A percentile compares a stretch with the other conserved stretches of the same genome.
Conservation (phyloP, 1,284 basidiomycete species). For the Erythrobasidium hasegawianum region DNA sequence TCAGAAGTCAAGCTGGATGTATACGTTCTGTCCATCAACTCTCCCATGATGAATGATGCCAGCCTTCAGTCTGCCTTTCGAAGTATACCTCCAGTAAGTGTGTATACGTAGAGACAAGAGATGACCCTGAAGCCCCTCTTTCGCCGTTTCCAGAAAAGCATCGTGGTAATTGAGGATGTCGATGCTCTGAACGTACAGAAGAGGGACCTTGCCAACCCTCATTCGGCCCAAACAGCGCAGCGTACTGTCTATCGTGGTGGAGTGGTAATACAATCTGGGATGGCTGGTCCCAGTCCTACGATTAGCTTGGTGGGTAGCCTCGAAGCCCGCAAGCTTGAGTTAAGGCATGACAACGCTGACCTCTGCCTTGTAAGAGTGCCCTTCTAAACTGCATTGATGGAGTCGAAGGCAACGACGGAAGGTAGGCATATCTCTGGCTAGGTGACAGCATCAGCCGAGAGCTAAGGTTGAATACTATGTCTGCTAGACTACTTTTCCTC, state of each 20-base stretch:
- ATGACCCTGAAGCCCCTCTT: background rate
- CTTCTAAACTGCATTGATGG: slow-evolving; percentile 71
- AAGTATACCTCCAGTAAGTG: slow-evolving; percentile 58
- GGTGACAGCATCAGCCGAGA: slow-evolving; percentile 43
- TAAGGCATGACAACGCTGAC: too few species aligned
- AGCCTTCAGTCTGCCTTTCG: slow-evolving; percentile 60
- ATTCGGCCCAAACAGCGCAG: background rate
- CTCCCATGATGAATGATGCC: slow-evolving; percentile 65
- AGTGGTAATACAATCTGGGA: too few species aligned
- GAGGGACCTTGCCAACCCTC: slow-evolving; percentile 11
- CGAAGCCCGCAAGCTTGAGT: too few species aligned
- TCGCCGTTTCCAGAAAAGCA: slow-evolving; percentile 9
- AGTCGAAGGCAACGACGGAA: slow-evolving; percentile 68
- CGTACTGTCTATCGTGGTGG: background rate
- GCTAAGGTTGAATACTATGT: background rate
- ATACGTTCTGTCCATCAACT: slow-evolving; percentile 69
- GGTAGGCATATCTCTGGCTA: slow-evolving; percentile 54
- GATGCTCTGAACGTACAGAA: slow-evolving; percentile 44
- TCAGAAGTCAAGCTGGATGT: slow-evolving; percentile 69
- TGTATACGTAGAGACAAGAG: background rate
- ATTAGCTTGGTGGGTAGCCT: too few species aligned
- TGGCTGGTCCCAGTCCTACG: too few species aligned
- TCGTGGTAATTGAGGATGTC: slow-evolving; percentile 44
- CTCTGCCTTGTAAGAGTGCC: too few species aligned
- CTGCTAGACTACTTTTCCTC: slow-evolving; percentile 5